Evolutionary conservation across 306 rosid species (phyloP).

Genomic region (Gleditsia sinensis): DNA sequence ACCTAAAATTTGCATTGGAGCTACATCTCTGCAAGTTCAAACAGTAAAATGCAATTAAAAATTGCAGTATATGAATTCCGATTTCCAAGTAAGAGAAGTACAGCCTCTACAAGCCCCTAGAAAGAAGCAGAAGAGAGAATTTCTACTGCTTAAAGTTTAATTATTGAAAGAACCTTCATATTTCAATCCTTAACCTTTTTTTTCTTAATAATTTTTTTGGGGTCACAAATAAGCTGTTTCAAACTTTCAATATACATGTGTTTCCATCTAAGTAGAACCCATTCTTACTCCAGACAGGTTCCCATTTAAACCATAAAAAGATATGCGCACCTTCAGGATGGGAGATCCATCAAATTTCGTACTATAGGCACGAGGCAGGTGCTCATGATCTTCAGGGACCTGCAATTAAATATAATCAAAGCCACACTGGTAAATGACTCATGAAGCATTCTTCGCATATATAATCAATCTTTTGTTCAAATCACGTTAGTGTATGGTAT

Average conservation of each 20-base stretch:
- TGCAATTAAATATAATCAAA: constrained; percentile 32
- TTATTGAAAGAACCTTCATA: not conserved
- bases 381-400: constrained; percentile 59
- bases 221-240: not conserved
- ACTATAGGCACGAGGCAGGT: constrained; percentile 48
- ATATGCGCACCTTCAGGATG: constrained; percentile 62
- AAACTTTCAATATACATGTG: not conserved
- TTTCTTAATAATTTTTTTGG: no score
- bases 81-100: not conserved
- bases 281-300: not conserved
- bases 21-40: constrained; percentile 68
- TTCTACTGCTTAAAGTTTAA: not conserved
- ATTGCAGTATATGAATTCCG: not conserved
- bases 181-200: not conserved
- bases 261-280: not conserved
- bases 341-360: constrained; percentile 69
- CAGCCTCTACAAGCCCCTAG: not conserved
- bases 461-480: not conserved
- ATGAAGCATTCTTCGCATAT: constrained; percentile 3
- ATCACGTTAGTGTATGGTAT: not conserved
- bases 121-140: no score
- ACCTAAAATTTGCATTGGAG: constrained; percentile 71
- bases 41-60: constrained; percentile 20
- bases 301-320: not conserved
- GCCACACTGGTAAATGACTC: not conserved